These are phyloP conservation scores for Fusarium coffeatum DNA, from an alignment of 2,329 filamentous ascomycete genomes.

Conservation along the genomic window DNA sequence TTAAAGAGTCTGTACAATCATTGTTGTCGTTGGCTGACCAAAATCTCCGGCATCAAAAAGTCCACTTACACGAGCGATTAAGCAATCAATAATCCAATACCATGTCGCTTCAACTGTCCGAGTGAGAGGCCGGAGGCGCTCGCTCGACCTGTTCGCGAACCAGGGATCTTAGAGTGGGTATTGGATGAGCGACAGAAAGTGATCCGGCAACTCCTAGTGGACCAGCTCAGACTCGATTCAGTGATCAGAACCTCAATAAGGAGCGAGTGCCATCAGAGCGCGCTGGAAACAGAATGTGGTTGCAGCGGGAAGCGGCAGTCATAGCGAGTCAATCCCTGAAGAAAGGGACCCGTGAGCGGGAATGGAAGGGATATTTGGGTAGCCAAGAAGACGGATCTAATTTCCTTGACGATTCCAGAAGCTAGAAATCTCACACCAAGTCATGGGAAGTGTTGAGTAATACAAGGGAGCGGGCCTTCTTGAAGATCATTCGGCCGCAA, in stretches of 20 bases:
- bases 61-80: neutral
- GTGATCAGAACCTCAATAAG: neutral
- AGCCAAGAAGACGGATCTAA: slow-evolving; percentile 2
- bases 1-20: neutral
- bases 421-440: neutral
- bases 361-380: neutral
- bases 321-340: neutral
- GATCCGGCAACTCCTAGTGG: slow-evolving; percentile 26
- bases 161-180: slow-evolving; percentile 17
- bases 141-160: neutral
- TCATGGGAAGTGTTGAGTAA: neutral
- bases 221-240: neutral
- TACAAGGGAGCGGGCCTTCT: slow-evolving; percentile 9
- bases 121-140: slow-evolving; percentile 33
- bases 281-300: slow-evolving; percentile 22
- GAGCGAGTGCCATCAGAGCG: slow-evolving; percentile 4
- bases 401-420: slow-evolving; percentile 31
- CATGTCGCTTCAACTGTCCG: slow-evolving; percentile 7
- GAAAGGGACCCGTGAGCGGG: slow-evolving; percentile 10
- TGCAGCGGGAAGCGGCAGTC: slow-evolving; percentile 28
- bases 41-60: neutral
- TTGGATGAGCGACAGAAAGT: neutral
- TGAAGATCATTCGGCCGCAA: slow-evolving; percentile 20
- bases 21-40: neutral
- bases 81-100: neutral